These are phyloP conservation scores for Capronia americana DNA, from an alignment of 2,329 filamentous ascomycete species.

Conservation along the genomic window DNA sequence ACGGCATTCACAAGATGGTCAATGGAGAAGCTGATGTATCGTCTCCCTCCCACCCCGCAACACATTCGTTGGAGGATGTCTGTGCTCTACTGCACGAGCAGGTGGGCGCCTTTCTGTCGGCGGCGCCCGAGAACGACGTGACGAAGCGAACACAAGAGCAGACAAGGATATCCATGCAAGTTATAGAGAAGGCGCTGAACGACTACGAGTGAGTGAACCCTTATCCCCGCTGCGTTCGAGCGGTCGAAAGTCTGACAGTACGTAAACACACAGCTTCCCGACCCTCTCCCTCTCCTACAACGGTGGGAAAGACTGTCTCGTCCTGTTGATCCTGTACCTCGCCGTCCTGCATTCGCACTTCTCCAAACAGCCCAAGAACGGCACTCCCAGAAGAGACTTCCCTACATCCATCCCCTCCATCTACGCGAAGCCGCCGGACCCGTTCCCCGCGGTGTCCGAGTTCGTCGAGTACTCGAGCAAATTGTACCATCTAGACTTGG, in stretches of 20 bases:
- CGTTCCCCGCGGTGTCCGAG: constrained; percentile 82
- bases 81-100: constrained; percentile 66
- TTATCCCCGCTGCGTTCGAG: constrained; percentile 5
- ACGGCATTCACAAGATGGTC: constrained; percentile 29
- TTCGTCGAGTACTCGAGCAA: constrained; percentile 74
- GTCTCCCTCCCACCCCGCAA: constrained; percentile 13
- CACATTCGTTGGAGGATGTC: constrained; percentile 60
- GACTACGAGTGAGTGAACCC: constrained; percentile 70
- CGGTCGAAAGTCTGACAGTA: not conserved
- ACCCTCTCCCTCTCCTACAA: constrained; percentile 94
- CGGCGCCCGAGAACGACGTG: constrained; percentile 61
- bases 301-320: constrained; percentile 96
- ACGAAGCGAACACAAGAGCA: constrained; percentile 74
- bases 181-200: constrained; percentile 76
- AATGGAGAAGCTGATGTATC: constrained; percentile 40
- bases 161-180: constrained; percentile 71
- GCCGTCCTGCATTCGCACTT: constrained; percentile 59
- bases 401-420: constrained; percentile 73
- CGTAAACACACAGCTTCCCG: constrained; percentile 59
- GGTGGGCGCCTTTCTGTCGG: constrained; percentile 70
- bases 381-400: constrained; percentile 38
- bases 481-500: constrained; percentile 76
- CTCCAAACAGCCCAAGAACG: constrained; percentile 32
- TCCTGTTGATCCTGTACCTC: constrained; percentile 86
- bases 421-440: constrained; percentile 84